Base-by-base conservation (phyloP, 495 filamentous ascomycete species). In the Pseudevernia furfuracea region DNA sequence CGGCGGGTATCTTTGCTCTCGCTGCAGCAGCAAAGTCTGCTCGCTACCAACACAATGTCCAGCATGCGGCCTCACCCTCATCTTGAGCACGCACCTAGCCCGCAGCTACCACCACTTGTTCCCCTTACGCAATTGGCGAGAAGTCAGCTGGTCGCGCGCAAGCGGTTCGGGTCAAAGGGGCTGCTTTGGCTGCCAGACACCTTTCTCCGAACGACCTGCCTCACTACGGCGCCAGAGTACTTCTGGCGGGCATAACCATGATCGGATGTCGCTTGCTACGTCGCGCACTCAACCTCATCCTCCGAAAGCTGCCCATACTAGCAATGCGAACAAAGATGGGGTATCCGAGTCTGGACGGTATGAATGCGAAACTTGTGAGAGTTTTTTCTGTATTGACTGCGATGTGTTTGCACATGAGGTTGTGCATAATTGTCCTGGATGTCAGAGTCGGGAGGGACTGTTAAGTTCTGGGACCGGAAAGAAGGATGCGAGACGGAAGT, bases 341-440 rank as follows among this genome's bases (percentile, higher is more conserved):
- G 89, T 89, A 55, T 95, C 91, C 69, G 86, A 92, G 75, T 95
- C 89, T 71, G 86, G 87, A 59, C 80, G 94, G 62, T 98, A 98
- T 72, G 87, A 87, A 65, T 98, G 94, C 74, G 84, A 85, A 65
- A 86, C 83, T 41, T 98, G 94, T 73, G 73, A 80, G 9, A 87
- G 89, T 58, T 91, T 96, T 73, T 98, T 97, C 71, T 98, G 94
- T 80, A 92, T 97, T 68, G 95, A 97, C 73, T 98, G 95, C 71
- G 95, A 97, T 75, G 82, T 97, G 8, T 97, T 90, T 76, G 87
- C 88, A 30, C 94, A 98, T 75, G 90, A 96, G 75, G 84, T 91
- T 6, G 81, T 96, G 49, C 92, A 98, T 73, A 97, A 97, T 72
- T 98, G 94, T 69, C 92, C 94, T 19, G 92, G 92, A 1, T 98